Evolutionary conservation across 352 stramenopile species (phyloP).

Genomic region (Pythium plurisporium): DNA sequence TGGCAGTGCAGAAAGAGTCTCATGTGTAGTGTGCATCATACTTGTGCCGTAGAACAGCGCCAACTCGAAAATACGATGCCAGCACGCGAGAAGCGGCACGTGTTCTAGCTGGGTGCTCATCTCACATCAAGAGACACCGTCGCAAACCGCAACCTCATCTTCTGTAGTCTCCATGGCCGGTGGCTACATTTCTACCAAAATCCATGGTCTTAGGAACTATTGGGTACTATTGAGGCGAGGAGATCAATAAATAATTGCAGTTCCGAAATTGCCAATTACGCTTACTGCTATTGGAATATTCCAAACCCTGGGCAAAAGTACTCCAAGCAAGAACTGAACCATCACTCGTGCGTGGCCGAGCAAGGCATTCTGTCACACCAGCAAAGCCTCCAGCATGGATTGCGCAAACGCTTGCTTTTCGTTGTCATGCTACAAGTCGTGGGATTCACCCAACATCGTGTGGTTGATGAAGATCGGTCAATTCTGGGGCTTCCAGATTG

Average conservation of each 20-base stretch:
- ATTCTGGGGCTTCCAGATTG: slow-evolving; percentile 74
- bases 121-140: too few species aligned
- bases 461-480: slow-evolving; percentile 49
- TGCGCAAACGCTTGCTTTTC: slow-evolving; percentile 18
- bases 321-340: slow-evolving; percentile 62
- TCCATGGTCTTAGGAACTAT: neutral
- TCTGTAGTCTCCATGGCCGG: too few species aligned
- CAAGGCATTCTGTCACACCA: slow-evolving; percentile 73
- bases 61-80: too few species aligned
- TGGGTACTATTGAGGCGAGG: neutral
- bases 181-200: neutral
- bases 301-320: slow-evolving; percentile 40
- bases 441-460: slow-evolving; percentile 13
- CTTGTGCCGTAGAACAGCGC: too few species aligned
- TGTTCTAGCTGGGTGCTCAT: too few species aligned
- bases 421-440: slow-evolving; percentile 26
- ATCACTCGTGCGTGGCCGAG: slow-evolving; percentile 79
- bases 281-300: neutral
- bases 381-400: slow-evolving; percentile 40
- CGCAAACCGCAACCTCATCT: neutral
- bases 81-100: too few species aligned
- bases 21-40: too few species aligned
- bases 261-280: neutral
- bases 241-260: neutral
- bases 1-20: too few species aligned